Base-by-base conservation (phyloP, 805 yeast genomes). In the Zygoascus tannicola region DNA sequence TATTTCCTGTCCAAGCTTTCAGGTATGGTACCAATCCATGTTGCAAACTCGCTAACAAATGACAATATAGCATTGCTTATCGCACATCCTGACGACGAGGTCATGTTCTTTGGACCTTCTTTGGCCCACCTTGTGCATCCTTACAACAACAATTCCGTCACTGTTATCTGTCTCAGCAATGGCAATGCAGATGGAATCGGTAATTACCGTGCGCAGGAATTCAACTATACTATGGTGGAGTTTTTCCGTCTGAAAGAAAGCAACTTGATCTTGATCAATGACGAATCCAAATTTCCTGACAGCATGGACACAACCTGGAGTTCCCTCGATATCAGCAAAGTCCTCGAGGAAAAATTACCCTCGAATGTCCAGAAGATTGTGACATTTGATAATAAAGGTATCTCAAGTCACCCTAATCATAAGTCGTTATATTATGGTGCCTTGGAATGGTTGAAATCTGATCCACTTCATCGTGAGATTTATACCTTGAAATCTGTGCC, bases 81-180 rank as follows among this genome's bases (percentile, higher is more conserved):
- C 34, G 96, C 95, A 0, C 99, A 92, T 62, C 99, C 99, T 0
- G 99, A 92, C 62, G 99, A 92, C 61, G 99, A 92, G 63, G 88
- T 86, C 41, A 92, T 92, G 98, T 92, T 92, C 63, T 92, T 92
- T 56, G 77, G 86, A 1, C 98, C 98, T 0, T 69, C 88, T 0
- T 51, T 87, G 26, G 60, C 74, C 5, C 80, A 76, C 49, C 49
- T 71, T n/a, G 50, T 70, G 7, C 71, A 73, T 47, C 63, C 71
- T 1, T 62, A 69, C 40, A 67, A 74, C 51, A 58, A 67, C 43
- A 81, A 81, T 54, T 50, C 56, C 5, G 64, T 87, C 14, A 69
- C 74, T 32, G 56, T 88, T 10, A 56, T 86, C 5, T 85, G 94
- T 50, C 72, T 85, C 44, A 81, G 94, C 2, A 71, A 69, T 40